Base-by-base conservation (phyloP, 2,329 filamentous ascomycete species). In the Phyllosticta paracitricarpa region DNA sequence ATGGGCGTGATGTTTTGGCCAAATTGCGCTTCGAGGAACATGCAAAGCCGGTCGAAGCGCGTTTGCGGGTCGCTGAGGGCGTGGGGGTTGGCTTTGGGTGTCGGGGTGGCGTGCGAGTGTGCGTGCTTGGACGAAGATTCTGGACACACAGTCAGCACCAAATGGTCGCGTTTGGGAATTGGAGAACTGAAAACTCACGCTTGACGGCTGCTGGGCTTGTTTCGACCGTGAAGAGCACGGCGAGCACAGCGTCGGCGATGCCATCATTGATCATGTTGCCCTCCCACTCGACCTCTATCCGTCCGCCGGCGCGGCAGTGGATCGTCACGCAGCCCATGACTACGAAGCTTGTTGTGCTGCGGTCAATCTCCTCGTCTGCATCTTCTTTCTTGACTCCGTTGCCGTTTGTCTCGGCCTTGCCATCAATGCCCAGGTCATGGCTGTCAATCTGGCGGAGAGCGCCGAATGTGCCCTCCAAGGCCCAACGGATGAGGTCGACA, bases 1-100 rank as follows among this genome's bases (percentile, higher is more conserved):
- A 97, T 89, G 4, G 93, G 91, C 0, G 83, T 80, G 61, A 97
- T 86, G 65, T 94, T 87, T 33, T 84, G 81, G 64, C 94, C 94
- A 71, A 99, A 99, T 73, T 99, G 94, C 2, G 92, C 89, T 78
- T 99, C 94, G 14, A 99, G 86, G 78, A 99, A 96, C 85, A 96
- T 89, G 76, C 95, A 88, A 22, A 99, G 84, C 35, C 93, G 87
- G 64, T 88, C 84, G 51, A 97, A 85, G 51, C 90, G 88, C 67
- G 96, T 90, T 54, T 87, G 81, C 0, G 91, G 81, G 9, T 82
- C 82, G 52, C 91, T 76, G 54, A 88, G 82, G 12, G 87, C 83
- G 73, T 96, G 91, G 0, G 87, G 88, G 70, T 96, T 94, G 55
- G 79, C 79, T 19, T 30, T 40, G 19, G 19, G 19, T 17, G 2